Base-by-base conservation (phyloP, 257 asterid genomes). In the Ocimum tenuiflorum region DNA sequence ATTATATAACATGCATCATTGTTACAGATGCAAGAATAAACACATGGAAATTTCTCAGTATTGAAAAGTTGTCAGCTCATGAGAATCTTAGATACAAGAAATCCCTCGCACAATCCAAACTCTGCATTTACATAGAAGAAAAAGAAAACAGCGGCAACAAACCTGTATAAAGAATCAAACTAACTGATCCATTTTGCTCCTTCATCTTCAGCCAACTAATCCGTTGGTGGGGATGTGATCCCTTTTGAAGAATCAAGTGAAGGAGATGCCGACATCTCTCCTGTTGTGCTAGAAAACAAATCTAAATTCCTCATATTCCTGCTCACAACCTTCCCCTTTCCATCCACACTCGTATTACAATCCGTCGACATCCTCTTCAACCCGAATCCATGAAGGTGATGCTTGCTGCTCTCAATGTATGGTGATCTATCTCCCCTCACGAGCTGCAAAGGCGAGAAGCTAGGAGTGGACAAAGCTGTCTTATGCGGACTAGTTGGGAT, bases 301-400 rank as follows among this genome's bases (percentile, higher is more conserved):
- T 75, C 80, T 20, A 76, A 71, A 56, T 76, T 72, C 67, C 22
- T 54, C 6, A 33, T 52, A 67, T 53, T 67, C 58, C 77, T 72
- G 20, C 71, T 46, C 18, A 13, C 15, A 0, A 68, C 79, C 69
- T 76, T 79, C 42, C 74, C 81, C 69, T 85, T 82, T 5, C 86
- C 67, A 56, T 83, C 82, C 7, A 65, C 46, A 39, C 75, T 80
- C 79, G n/a, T n/a, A n/a, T 76, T 48, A 66, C 81, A 80, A 67
- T 88, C 88, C 4, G 85, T 75, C 81, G 77, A 46, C 7, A 81
- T 77, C 77, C 76, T 86, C 73, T 82, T 86, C 68, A 81, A 79
- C 0, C 91, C 82, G 12, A 82, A 77, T 13, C 82, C 89, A 6
- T 76, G 83, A 29, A 73, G 78, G 56, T 77, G 57, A 58, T 73